Evolutionary conservation across 2,329 filamentous ascomycete genomes (phyloP).

Genomic region (Fusarium metavorans): DNA sequence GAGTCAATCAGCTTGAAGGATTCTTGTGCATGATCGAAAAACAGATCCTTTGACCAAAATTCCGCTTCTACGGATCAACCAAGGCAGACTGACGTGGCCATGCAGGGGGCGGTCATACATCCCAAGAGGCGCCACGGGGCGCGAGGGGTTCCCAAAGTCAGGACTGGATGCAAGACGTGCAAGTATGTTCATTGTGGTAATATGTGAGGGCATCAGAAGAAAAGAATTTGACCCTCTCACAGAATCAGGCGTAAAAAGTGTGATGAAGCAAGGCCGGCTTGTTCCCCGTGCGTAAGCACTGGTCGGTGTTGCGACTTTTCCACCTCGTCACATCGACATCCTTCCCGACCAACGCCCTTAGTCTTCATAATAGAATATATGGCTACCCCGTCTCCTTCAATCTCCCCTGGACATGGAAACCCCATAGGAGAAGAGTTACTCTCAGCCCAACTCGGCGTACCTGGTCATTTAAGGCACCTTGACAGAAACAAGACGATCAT

Average conservation of each 20-base stretch:
- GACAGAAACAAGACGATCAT: not conserved
- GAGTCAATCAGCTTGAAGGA: not conserved
- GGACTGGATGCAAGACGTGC: conserved; percentile 23
- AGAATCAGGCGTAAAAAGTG: conserved; percentile 17
- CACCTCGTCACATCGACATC: not conserved
- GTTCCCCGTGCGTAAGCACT: conserved; percentile 7
- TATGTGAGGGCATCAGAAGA: not conserved
- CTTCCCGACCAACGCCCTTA: not conserved
- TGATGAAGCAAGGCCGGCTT: conserved; percentile 8
- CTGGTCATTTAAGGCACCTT: not conserved
- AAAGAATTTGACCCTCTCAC: not conserved
- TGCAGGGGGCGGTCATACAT: not conserved
- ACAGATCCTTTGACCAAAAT: not conserved
- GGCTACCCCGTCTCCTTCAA: not conserved
- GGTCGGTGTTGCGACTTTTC: conserved; percentile 8
- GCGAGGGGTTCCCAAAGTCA: conserved; percentile 2
- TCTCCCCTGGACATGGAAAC: not conserved
- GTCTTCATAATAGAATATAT: not conserved
- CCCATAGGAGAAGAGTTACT: not conserved
- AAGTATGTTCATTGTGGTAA: not conserved
- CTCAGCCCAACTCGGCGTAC: not conserved
- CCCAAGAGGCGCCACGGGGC: conserved; percentile 5
- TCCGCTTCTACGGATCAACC: not conserved
- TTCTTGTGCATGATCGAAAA: not conserved
- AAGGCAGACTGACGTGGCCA: not conserved